Evolutionary conservation across 2,329 filamentous ascomycete genomes (phyloP).

Genomic region (Fusarium chuoi): DNA sequence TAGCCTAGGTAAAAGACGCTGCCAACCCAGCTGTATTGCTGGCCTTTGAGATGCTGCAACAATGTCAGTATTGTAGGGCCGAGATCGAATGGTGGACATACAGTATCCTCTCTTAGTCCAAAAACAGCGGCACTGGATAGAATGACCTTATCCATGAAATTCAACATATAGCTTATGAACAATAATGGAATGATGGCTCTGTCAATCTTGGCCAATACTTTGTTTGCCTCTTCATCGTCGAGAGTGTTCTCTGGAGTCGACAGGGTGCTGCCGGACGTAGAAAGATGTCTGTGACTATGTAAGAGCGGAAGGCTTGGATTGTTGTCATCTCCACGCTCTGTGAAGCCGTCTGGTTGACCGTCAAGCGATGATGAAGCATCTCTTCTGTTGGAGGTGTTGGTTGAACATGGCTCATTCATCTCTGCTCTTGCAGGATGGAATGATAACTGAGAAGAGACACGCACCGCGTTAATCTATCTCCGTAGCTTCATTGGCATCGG

Average conservation of each 20-base stretch:
- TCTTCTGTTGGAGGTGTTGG: not conserved
- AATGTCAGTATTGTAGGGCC: not conserved
- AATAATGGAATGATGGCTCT: conserved; percentile 64
- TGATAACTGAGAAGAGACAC: not conserved
- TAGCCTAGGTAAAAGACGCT: conserved; percentile 57
- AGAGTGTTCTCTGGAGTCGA: not conserved
- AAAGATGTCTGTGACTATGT: not conserved
- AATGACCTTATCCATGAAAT: conserved; percentile 71
- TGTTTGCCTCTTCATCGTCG: conserved; percentile 39
- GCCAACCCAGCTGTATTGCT: conserved; percentile 73
- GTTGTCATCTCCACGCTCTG: not conserved
- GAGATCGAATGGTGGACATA: conserved; percentile 14
- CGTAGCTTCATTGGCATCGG: not conserved
- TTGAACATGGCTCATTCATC: not conserved
- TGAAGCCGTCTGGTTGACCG: not conserved
- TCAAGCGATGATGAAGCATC: not conserved
- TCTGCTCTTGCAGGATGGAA: not conserved
- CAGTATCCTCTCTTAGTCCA: conserved; percentile 61
- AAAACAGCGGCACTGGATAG: conserved; percentile 67
- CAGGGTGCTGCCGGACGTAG: not conserved
- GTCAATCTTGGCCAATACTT: conserved; percentile 66
- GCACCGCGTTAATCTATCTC: rapidly evolving
- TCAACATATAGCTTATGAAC: conserved; percentile 67
- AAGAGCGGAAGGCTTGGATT: conserved; percentile 21
- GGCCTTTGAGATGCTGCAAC: conserved; percentile 44